Base-by-base conservation (phyloP, 768 basidiomycete species). In the Tylopilus felleus region DNA sequence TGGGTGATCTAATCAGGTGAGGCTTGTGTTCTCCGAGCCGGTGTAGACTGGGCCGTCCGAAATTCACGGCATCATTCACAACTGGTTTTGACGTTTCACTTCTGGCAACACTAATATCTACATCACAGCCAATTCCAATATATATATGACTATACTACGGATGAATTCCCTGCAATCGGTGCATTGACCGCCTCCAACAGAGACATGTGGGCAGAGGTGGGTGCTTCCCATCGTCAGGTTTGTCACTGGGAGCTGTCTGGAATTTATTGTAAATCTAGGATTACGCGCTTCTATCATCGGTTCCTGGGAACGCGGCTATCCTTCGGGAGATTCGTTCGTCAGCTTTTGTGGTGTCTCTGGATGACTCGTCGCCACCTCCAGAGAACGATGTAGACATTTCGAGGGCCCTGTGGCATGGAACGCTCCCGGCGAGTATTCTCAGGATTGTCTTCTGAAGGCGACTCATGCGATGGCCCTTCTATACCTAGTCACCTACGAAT, bases 131-230 rank as follows among this genome's bases (percentile, higher is more conserved):
- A 90, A 65, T 79, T 93, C 27, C 75, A 86, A 55, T 66, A 85
- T 57, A 86, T 93, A 56, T 84, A 87, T 54, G 80, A 85, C 45
- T 77, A 83, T 61, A 84, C 87, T 12, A 71, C 68, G 0, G 67
- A 78, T 22, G 80, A 81, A 57, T 86, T 85, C 56, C 84, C 90
- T 17, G 84, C 82, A 14, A 80, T 93, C 25, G 93, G 94, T 21
- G 80, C 86, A 13, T 72, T 98, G 62, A 83, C 88, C 2, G 81
- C 86, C 4, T 83, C 85, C 22, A 85, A 93, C 64, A 81, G 94
- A 51, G 93, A 96, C 73, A 65, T 82, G 23, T 98, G 95, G 95
- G 87, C 93, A 5, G 87, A 90, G 77, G 91, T 90, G 45, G 29
- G n/a, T n/a, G n/a, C n/a, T n/a, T n/a, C n/a, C 68, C 19, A n/a